phyloP scores from a whole-genome alignment of 2,329 filamentous ascomycete genomes.

The Botrytis tulipae region DNA sequence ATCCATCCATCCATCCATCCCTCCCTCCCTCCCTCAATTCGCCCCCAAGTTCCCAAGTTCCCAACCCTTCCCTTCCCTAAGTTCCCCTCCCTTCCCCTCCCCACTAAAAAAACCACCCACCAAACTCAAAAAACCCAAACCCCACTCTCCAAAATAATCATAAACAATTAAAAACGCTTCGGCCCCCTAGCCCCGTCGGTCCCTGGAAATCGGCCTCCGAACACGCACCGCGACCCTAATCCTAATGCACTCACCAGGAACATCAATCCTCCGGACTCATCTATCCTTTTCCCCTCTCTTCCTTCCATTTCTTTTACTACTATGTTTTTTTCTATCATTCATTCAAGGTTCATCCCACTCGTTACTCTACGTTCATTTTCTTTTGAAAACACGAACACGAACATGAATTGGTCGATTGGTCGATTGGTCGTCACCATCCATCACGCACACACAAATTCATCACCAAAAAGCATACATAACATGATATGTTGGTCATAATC shows the following conservation, averaged over 20 bases:
- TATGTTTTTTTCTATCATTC: background rate
- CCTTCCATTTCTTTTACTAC: background rate
- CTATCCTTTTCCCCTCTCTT: background rate
- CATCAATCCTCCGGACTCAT: background rate
- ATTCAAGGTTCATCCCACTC: background rate
- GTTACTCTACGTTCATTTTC: background rate
- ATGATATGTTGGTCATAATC: constrained; percentile 9
- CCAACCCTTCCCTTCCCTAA: too few species aligned
- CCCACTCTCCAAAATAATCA: background rate
- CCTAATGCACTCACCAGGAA: background rate
- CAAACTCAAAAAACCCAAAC: background rate
- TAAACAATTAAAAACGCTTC: background rate
- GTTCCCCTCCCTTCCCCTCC: background rate
- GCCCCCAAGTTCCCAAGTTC: too few species aligned
- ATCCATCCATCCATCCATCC: too few species aligned
- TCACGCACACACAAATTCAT: background rate
- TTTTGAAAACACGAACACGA: background rate
- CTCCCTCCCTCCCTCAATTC: background rate
- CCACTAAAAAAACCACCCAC: background rate
- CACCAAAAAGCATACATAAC: background rate
- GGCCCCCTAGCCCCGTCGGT: background rate
- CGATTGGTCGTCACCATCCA: background rate
- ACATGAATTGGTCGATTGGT: background rate
- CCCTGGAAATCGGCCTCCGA: background rate
- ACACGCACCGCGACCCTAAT: background rate